A percentile compares a stretch with the other conserved stretches of the same genome.
Evolutionary conservation across 2,329 filamentous ascomycete species (phyloP).

Genomic region (Ceratocystiopsis brevicomis): DNA sequence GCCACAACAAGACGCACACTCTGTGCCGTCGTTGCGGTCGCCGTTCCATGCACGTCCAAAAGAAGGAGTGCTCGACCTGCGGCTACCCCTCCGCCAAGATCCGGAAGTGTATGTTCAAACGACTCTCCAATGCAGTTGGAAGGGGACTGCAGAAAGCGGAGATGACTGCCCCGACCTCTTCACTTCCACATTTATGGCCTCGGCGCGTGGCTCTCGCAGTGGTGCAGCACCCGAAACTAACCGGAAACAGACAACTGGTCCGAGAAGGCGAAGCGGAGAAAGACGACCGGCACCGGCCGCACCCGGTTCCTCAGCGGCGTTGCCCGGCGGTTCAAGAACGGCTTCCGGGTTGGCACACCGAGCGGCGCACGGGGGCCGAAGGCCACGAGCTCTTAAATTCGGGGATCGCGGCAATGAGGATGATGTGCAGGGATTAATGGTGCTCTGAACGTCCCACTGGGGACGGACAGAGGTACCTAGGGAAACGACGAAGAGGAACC

Average conservation of each 20-base stretch:
- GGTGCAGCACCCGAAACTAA: neutral
- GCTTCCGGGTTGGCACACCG: slow-evolving; percentile 80
- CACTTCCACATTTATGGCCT: no score
- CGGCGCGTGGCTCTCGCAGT: neutral
- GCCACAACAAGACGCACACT: slow-evolving; percentile 97
- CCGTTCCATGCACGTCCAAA: slow-evolving; percentile 98
- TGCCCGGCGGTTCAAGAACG: slow-evolving; percentile 89
- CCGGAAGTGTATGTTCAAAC: slow-evolving; percentile 74
- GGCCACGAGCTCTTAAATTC: slow-evolving; percentile 20
- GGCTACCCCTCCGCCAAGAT: slow-evolving; percentile 95
- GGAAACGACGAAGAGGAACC: neutral
- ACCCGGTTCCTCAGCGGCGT: slow-evolving; percentile 90
- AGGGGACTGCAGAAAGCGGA: no score
- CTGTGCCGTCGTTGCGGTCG: slow-evolving; percentile 97
- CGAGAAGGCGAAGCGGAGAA: slow-evolving; percentile 99
- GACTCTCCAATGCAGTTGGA: neutral
- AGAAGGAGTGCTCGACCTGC: slow-evolving; percentile 90
- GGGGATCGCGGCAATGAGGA: no score
- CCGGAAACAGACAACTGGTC: slow-evolving; percentile 75
- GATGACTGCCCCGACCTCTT: no score
- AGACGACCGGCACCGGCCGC: slow-evolving; percentile 94
- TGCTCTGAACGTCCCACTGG: no score
- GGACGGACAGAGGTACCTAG: neutral
- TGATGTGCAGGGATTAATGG: no score
- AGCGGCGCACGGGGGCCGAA: slow-evolving; percentile 53